Conservation (phyloP, 352 stramenopile species). For the Pythium volutum region DNA sequence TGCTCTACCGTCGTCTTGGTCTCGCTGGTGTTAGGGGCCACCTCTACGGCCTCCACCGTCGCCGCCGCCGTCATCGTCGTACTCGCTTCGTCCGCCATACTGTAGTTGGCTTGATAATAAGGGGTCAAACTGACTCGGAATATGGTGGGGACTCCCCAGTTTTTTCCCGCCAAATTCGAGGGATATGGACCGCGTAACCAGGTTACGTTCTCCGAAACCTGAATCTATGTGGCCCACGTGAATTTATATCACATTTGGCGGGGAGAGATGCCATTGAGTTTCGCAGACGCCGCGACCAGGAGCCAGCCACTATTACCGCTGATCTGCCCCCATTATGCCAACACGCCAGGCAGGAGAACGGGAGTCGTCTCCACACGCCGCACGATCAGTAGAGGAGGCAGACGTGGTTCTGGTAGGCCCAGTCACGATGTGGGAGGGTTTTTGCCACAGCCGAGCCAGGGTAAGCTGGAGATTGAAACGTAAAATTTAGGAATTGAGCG, state of each 20-base stretch:
- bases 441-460: background rate
- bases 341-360: too few relatives aligned
- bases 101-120: background rate
- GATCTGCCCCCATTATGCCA: background rate
- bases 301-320: background rate
- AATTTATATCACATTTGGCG: constrained; percentile 7
- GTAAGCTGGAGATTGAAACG: background rate
- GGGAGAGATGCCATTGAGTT: background rate
- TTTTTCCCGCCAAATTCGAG: constrained; percentile 27
- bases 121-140: background rate
- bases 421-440: background rate
- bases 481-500: constrained; percentile 23
- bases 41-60: too few relatives aligned
- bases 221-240: constrained; percentile 16
- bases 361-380: background rate
- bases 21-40: background rate
- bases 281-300: background rate
- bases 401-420: background rate
- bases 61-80: constrained; percentile 1
- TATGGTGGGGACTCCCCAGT: background rate
- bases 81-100: constrained; percentile 3
- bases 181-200: background rate
- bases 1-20: constrained; percentile 19
- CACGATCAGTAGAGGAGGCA: background rate
- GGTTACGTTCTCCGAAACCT: background rate